phyloP scores from a whole-genome alignment of 441 rosid species.

The Adansonia gregorii region DNA sequence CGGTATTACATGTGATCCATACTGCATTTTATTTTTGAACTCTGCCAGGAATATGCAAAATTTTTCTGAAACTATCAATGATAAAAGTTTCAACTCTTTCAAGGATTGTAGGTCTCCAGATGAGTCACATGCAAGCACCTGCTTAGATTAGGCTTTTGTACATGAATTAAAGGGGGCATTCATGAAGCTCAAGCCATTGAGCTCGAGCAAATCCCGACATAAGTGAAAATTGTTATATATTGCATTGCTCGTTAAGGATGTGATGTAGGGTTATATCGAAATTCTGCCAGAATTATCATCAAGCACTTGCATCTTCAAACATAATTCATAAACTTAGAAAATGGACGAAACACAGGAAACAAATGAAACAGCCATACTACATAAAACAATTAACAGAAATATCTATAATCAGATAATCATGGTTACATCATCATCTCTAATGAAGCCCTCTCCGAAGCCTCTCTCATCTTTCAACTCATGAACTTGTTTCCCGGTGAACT shows the following conservation, averaged over 20 bases:
- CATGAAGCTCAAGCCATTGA: neutral
- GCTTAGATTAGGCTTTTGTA: neutral
- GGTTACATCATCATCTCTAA: neutral
- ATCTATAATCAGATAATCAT: neutral
- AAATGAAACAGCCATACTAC: neutral
- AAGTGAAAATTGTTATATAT: neutral
- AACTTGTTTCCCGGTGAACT: slow-evolving; percentile 80
- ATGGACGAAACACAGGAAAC: neutral
- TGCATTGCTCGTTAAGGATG: neutral
- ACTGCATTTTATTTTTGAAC: neutral
- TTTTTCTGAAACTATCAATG: neutral
- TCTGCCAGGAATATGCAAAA: neutral
- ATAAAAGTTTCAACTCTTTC: neutral
- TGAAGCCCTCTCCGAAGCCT: neutral
- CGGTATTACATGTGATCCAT: neutral
- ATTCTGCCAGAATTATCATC: neutral
- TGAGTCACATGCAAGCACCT: neutral
- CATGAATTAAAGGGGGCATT: neutral
- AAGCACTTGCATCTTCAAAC: neutral
- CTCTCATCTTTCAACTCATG: slow-evolving; percentile 53
- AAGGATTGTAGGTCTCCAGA: neutral
- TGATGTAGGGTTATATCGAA: neutral
- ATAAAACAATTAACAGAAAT: neutral
- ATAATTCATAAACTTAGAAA: neutral
- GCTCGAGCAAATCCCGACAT: neutral